Percentiles rank a stretch among this genome's conserved stretches.
Evolutionary conservation across 352 stramenopile species (phyloP).

Genomic region (Globisporangium cylindrosporum): DNA sequence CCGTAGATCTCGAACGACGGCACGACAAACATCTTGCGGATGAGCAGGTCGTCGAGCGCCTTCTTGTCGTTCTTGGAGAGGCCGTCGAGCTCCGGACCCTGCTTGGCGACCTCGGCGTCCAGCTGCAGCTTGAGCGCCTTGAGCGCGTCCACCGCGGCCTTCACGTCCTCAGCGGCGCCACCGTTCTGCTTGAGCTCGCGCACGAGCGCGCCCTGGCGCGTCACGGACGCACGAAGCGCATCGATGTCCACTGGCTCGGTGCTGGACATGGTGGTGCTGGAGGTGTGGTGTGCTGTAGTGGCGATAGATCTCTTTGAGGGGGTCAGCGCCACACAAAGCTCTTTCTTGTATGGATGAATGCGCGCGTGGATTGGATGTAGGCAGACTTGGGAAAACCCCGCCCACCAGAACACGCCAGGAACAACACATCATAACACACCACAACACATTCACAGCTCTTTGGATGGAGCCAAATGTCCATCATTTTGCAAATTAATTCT

Average conservation of each 20-base stretch:
- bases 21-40: constrained; percentile 99
- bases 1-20: constrained; percentile 99
- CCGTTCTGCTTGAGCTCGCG: constrained; percentile 97
- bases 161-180: constrained; percentile 78
- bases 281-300: not conserved
- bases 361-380: not conserved
- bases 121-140: constrained; percentile 93
- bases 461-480: no score
- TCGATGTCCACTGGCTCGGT: constrained; percentile 86
- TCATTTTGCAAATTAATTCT: no score
- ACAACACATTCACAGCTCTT: no score
- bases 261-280: constrained; percentile 16
- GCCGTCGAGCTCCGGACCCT: constrained; percentile 55
- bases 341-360: constrained; percentile 3
- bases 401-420: no score
- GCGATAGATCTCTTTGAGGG: constrained; percentile 7
- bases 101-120: constrained; percentile 73
- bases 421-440: no score
- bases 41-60: constrained; percentile 96
- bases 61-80: constrained; percentile 84
- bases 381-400: no score
- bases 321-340: constrained; percentile 10
- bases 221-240: constrained; percentile 92
- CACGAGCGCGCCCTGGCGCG: constrained; percentile 93
- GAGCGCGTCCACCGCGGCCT: constrained; percentile 90